phyloP scores from a whole-genome alignment of 1,284 basidiomycete species.

The Trametes pubescens region DNA sequence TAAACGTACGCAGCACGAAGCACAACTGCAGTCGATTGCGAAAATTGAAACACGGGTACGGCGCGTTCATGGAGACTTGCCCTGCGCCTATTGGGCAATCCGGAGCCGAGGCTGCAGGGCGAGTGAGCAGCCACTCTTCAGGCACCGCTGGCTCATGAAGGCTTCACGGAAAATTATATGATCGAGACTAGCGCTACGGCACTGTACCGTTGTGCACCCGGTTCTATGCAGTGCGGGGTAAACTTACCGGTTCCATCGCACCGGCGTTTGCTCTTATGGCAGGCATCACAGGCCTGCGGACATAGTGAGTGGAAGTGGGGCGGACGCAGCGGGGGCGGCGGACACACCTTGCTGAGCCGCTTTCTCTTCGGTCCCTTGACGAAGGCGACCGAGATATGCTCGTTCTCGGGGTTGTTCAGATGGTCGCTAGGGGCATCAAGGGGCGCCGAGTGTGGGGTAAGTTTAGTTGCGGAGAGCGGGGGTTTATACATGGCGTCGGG shows the following conservation, averaged over 20 bases:
- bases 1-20: not conserved
- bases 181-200: conserved; percentile 13
- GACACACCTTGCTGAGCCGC: conserved; percentile 61
- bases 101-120: too few species aligned
- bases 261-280: conserved; percentile 83
- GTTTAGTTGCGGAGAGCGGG: conserved; percentile 9
- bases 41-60: too few species aligned
- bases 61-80: too few species aligned
- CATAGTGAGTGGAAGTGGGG: conserved; percentile 11
- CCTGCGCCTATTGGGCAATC: too few species aligned
- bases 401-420: conserved; percentile 21
- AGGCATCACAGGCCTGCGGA: conserved; percentile 79
- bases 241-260: conserved; percentile 81
- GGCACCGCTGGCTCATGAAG: too few species aligned
- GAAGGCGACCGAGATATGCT: conserved; percentile 42
- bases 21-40: too few species aligned
- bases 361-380: conserved; percentile 49
- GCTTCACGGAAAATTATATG: too few species aligned
- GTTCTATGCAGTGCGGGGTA: not conserved
- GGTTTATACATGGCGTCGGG: conserved; percentile 6
- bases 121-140: too few species aligned
- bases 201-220: too few species aligned
- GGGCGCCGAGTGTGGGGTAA: conserved; percentile 11
- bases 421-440: conserved; percentile 8
- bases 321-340: conserved; percentile 5